Evolutionary conservation across 257 asterid species (phyloP), one percentile per base, ranked within the genome.

Genomic region (Paraleonurus japonicus): DNA sequence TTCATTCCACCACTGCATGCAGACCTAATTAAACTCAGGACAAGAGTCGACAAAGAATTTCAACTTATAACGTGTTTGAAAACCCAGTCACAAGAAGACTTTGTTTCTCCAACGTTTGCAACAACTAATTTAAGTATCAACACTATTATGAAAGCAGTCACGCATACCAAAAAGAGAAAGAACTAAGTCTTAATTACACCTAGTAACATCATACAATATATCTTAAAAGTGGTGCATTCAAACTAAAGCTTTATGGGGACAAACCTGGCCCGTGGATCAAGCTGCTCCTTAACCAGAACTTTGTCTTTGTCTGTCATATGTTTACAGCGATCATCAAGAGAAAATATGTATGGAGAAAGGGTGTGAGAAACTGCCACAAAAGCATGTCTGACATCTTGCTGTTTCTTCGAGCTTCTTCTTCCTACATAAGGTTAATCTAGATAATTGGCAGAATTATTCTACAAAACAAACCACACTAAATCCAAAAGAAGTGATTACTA

Each of bases 1-100:
- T 89, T 92, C 99, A 94, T 94, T 70, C 99, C 99, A 80, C 95
- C 97, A 81, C 99, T 91, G 96, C 90, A 88, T 5, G 71, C 53
- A 85, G 74, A 67, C 72, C 70, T 20, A 77, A 74, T 74, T 45
- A 65, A 51, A 69, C 81, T 87, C 77, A 87, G 86, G 79, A 60
- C 28, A 50, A 60, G 47, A 57, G 33, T 70, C 76, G 58, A 66
- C 11, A 55, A 13, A 75, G 47, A 43, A 67, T 74, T 75, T 72
- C 58, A 77, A 65, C 50, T 53, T 41, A 43, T 16, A 48, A 75
- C 50, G 53, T 57, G 71, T 55, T 6, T 54, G 19, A 17, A 76
- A 57, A 55, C 67, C 60, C 48, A 27, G 61, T 17, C 41, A 50
- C 10, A 45, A 65, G 33, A 28, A 30, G 61, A 1, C 48, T 39